These are phyloP conservation scores for Sporisorium scitamineum DNA, from an alignment of 1,284 basidiomycete species.

Conservation along the genomic window DNA sequence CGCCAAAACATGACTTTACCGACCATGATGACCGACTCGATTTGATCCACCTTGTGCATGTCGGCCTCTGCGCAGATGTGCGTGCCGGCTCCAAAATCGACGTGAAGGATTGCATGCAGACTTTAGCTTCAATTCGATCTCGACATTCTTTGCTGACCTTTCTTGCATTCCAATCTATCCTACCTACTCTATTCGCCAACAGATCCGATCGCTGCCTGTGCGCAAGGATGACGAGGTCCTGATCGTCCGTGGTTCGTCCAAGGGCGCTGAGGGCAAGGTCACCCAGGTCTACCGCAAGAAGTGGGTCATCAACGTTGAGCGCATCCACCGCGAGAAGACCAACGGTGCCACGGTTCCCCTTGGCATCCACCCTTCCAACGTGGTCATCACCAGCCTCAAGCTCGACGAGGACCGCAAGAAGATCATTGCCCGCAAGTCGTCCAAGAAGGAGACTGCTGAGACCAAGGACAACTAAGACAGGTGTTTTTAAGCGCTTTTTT, in stretches of 20 bases:
- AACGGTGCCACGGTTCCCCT: slow-evolving; percentile 94
- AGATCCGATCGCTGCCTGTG: slow-evolving; percentile 92
- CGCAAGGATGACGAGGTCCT: slow-evolving; percentile 99
- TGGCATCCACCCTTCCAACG: slow-evolving; percentile 96
- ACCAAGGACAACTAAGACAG: slow-evolving; percentile 56
- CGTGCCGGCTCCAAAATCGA: not conserved
- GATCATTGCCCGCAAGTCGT: slow-evolving; percentile 64
- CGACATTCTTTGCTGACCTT: slow-evolving; percentile 23
- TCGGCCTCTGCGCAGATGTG: not conserved
- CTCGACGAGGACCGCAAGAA: slow-evolving; percentile 69
- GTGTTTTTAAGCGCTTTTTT: not conserved
- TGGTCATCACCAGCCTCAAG: slow-evolving; percentile 78
- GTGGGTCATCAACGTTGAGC: slow-evolving; percentile 98
- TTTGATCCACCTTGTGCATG: not conserved
- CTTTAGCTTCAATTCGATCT: not conserved
- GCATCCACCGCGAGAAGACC: slow-evolving; percentile 96
- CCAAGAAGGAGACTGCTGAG: slow-evolving; percentile 50
- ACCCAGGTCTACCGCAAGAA: slow-evolving; percentile 94
- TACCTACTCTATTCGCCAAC: slow-evolving; percentile 20
- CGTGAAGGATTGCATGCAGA: slow-evolving; percentile 14
- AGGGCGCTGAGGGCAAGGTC: slow-evolving; percentile 80
- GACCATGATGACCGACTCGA: not conserved
- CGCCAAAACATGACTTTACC: too few relatives aligned
- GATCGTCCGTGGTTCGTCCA: slow-evolving; percentile 82
- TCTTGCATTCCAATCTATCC: not conserved